Base-by-base conservation (phyloP, 768 basidiomycete genomes). In the Suillus placidus region DNA sequence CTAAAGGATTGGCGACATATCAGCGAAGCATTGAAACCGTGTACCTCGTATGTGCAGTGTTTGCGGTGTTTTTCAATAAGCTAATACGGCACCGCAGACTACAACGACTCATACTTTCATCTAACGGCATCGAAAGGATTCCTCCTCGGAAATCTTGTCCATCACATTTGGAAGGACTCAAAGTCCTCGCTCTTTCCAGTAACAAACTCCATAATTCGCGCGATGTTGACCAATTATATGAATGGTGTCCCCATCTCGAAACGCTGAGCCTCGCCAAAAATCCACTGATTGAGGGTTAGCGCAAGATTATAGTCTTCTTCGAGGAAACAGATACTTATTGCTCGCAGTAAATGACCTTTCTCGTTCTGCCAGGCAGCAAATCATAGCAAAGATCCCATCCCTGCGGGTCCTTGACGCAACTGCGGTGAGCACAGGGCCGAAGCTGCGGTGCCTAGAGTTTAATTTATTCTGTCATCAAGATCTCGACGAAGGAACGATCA, bases 181-280 rank as follows among this genome's bases (percentile, higher is more conserved):
- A 81, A 74, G 81, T 88, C 69, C 79, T 95, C 18, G 86, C 87
- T 6, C 76, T 95, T 63, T 85, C 89, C 51, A 79, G 77, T 65
- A 95, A 94, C 73, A 72, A 70, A 3, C 74, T 96, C 49, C 66
- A 73, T 18, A 67, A 80, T 23, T 94, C 92, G 93, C 66, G 71
- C 54, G 84, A 83, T 67, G 76, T 95, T 56, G 90, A 94, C 74
- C 82, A 84, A 2, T 73, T 96, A 52, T 79, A 84, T 23, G 72
- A 69, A 20, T 94, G 93, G 92, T 87, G 88, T 69, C 93, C 93
- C 18, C 65, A 73, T 62, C 79, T 96, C 13, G 81, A 87, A 71
- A 83, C 83, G 18, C 80, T 95, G 43, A 82, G 85, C 54, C 69
- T 93, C 66, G 77, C 76, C 52, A 86, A 86, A 45, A 94, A 92